Evolutionary conservation across 2,329 filamentous ascomycete species (phyloP).

Genomic region (Aspergillus arachidicola): DNA sequence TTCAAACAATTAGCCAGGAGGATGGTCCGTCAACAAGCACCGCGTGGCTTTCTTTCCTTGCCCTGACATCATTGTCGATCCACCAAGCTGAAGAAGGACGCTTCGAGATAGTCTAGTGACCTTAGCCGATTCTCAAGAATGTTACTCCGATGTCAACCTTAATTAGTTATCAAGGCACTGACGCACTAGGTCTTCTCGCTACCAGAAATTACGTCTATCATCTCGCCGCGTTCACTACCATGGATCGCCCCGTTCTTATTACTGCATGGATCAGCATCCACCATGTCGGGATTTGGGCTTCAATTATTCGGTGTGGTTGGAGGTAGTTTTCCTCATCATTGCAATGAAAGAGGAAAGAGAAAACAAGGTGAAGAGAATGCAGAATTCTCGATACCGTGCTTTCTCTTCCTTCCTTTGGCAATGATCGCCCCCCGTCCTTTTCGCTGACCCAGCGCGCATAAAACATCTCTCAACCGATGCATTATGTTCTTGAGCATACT

Average conservation of each 20-base stretch:
- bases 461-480: too few relatives aligned
- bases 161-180: neutral
- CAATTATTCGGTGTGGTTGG: neutral
- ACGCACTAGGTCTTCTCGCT: neutral
- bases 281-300: neutral
- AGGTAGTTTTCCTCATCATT: neutral
- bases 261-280: neutral
- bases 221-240: neutral
- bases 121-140: neutral
- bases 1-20: neutral
- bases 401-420: neutral
- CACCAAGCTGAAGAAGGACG: neutral
- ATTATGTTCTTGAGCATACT: too few relatives aligned
- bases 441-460: too few relatives aligned
- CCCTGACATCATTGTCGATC: neutral
- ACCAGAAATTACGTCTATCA: neutral
- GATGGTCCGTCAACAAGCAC: neutral
- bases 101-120: neutral
- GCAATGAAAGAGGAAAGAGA: neutral
- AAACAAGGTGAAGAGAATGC: neutral
- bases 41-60: neutral
- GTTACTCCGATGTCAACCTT: neutral
- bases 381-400: neutral
- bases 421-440: neutral
- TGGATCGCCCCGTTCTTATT: neutral